These are phyloP conservation scores for Aspergillus steynii DNA, from an alignment of 495 filamentous ascomycete species.

Conservation along the genomic window DNA sequence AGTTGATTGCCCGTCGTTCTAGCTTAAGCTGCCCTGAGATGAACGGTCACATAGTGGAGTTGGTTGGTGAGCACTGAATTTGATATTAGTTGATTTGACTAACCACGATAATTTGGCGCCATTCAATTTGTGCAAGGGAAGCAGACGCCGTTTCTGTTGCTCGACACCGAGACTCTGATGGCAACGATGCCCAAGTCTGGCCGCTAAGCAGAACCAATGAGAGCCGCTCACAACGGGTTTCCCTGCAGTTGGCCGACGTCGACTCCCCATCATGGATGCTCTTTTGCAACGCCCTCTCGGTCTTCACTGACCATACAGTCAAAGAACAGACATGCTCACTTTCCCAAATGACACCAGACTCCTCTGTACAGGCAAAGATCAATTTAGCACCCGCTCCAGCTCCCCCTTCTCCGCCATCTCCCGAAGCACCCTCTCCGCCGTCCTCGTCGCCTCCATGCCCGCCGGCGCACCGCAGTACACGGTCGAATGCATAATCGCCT, in stretches of 20 bases:
- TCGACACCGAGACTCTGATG: not conserved
- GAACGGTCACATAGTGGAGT: not conserved
- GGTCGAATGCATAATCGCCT: conserved; percentile 42
- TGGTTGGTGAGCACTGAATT: not conserved
- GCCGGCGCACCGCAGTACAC: conserved; percentile 59
- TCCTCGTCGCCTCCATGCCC: conserved; percentile 50
- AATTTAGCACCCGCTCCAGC: conserved; percentile 6
- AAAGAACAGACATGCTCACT: not conserved
- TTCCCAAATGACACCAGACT: not conserved
- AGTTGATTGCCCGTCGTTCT: not conserved
- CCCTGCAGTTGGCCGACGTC: not conserved
- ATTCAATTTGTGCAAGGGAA: not conserved
- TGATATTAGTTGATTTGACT: not conserved
- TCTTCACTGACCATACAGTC: not conserved
- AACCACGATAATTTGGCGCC: not conserved
- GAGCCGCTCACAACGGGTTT: not conserved
- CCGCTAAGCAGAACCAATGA: not conserved
- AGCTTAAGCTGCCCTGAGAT: not conserved
- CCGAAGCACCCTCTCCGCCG: conserved; percentile 13
- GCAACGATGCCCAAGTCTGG: not conserved
- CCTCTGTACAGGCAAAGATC: not conserved
- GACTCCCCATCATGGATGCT: not conserved
- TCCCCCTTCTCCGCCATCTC: conserved; percentile 23
- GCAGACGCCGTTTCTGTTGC: not conserved
- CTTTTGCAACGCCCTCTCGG: not conserved